Evolutionary conservation across 225 moss, liverwort and hornwort species (phyloP).

Genomic region (Pleurozium schreberi): DNA sequence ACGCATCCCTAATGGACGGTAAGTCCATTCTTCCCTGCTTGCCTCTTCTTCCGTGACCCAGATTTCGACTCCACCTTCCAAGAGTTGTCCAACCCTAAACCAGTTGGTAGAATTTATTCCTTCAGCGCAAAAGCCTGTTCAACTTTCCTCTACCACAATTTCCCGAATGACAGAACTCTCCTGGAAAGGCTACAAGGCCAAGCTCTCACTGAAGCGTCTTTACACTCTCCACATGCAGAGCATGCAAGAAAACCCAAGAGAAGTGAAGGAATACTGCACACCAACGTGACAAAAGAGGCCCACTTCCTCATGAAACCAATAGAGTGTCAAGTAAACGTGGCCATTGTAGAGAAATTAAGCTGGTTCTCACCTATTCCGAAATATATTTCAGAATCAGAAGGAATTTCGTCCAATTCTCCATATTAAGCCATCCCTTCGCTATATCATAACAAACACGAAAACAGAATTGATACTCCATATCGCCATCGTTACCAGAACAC

Average conservation of each 20-base stretch:
- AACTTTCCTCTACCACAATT: not conserved
- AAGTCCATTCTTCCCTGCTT: slow-evolving; percentile 52
- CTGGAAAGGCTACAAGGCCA: not conserved
- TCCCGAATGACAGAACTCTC: not conserved
- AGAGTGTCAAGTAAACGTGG: not conserved
- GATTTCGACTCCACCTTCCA: slow-evolving; percentile 2
- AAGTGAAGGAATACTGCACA: not conserved
- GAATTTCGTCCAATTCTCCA: not conserved
- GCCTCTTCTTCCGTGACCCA: not conserved
- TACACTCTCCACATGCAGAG: not conserved
- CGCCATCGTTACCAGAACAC: not conserved
- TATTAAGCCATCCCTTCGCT: not conserved
- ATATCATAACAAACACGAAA: not conserved
- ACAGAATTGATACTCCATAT: not conserved
- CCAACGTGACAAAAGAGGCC: not conserved
- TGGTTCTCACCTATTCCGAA: not conserved
- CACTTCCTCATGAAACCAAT: not conserved
- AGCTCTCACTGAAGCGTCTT: not conserved
- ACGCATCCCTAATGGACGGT: slow-evolving; percentile 65
- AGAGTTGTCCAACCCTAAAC: slow-evolving; percentile 1
- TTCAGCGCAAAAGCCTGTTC: not conserved
- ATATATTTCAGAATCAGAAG: not conserved
- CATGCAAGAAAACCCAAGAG: not conserved
- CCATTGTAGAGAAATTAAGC: not conserved
- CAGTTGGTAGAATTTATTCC: not conserved